Percentiles rank a stretch among this genome's conserved stretches.
phyloP scores from a whole-genome alignment of 2,329 filamentous ascomycete species.

The Talaromyces funiculosus region DNA sequence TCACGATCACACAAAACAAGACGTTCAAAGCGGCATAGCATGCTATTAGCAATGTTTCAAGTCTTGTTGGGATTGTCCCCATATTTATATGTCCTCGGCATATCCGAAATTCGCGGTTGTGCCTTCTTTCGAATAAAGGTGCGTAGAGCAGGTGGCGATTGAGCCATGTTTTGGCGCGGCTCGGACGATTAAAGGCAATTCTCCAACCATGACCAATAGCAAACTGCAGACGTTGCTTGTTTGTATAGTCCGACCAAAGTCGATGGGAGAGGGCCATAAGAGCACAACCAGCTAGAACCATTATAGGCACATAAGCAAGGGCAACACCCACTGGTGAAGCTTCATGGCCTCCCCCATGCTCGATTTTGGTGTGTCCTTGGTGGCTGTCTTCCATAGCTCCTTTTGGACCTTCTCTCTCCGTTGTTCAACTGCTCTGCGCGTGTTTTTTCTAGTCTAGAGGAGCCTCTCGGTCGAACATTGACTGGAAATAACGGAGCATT shows the following conservation, averaged over 20 bases:
- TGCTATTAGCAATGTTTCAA: conserved; percentile 26
- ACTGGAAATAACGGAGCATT: background rate
- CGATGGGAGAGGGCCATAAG: conserved; percentile 1
- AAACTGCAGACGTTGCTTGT: background rate
- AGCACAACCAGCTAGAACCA: background rate
- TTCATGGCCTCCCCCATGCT: background rate
- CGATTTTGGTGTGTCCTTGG: background rate
- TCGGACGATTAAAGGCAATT: conserved; percentile 4
- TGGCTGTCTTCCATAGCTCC: background rate
- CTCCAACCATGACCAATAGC: background rate
- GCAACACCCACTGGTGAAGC: background rate
- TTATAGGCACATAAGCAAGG: conserved; percentile 10
- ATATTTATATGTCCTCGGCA: conserved; percentile 19
- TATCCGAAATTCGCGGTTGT: conserved; percentile 25
- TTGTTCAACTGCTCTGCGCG: background rate
- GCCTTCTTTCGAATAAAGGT: conserved; percentile 24
- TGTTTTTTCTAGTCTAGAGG: background rate
- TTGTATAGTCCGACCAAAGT: background rate
- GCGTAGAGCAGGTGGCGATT: conserved; percentile 26
- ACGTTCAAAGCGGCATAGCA: conserved; percentile 22
- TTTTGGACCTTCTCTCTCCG: background rate
- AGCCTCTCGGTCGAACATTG: background rate
- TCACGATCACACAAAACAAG: conserved; percentile 41
- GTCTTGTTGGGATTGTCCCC: conserved; percentile 26
- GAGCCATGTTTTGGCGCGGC: background rate